A percentile compares a stretch with the other conserved stretches of the same genome.
Conservation (phyloP, 352 stramenopile genomes). For the Aphanomyces euteiches region DNA sequence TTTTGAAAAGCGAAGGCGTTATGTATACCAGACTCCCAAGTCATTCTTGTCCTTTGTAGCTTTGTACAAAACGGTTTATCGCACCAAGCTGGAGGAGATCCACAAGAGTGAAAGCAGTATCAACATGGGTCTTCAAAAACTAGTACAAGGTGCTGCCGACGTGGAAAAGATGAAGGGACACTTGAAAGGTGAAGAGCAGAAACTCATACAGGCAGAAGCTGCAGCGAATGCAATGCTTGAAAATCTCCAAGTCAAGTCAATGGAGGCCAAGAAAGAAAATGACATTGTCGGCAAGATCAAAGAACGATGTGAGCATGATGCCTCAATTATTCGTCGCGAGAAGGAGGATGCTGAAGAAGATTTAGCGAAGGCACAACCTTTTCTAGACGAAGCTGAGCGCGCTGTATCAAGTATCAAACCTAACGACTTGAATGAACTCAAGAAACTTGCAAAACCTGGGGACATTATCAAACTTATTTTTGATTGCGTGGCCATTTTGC, state of each 20-base stretch:
- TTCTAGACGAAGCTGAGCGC: constrained; percentile 84
- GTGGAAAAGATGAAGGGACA: constrained; percentile 89
- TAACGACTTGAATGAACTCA: constrained; percentile 89
- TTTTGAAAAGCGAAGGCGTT: constrained; percentile 66
- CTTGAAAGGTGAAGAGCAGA: constrained; percentile 83
- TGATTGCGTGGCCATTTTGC: constrained; percentile 85
- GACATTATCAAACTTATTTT: constrained; percentile 93
- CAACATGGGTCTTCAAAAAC: constrained; percentile 84
- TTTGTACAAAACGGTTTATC: constrained; percentile 76
- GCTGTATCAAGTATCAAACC: constrained; percentile 85
- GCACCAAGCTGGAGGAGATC: constrained; percentile 70
- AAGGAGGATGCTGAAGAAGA: constrained; percentile 86
- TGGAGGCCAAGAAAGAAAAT: constrained; percentile 88
- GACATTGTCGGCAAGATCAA: constrained; percentile 86
- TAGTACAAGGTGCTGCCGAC: constrained; percentile 80
- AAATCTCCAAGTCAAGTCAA: constrained; percentile 64
- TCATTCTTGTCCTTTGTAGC: constrained; percentile 85
- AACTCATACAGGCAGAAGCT: constrained; percentile 75
- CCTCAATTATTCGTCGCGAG: constrained; percentile 69
- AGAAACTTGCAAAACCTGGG: constrained; percentile 86
- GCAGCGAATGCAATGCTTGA: constrained; percentile 83
- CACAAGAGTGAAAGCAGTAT: constrained; percentile 75
- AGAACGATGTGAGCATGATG: constrained; percentile 77
- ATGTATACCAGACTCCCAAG: constrained; percentile 87
- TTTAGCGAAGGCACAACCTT: constrained; percentile 86